Conservation (phyloP, 2,329 filamentous ascomycete species). For the Fusarium abutilonis region DNA sequence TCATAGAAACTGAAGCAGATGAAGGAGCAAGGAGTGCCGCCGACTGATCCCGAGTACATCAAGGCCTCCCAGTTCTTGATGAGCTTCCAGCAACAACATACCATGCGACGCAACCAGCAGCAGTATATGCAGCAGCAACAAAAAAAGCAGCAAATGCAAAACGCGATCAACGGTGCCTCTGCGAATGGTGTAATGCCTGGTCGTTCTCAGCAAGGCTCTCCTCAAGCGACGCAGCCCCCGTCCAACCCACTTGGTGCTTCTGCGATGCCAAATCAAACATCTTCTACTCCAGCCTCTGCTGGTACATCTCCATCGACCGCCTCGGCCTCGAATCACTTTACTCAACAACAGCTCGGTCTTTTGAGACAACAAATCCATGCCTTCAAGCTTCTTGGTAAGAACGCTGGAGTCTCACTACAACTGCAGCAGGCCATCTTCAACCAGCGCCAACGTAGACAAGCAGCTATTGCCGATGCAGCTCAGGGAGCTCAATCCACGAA, state of each 20-base stretch:
- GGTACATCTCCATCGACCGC: slow-evolving; percentile 46
- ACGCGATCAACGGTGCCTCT: slow-evolving; percentile 61
- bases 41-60: slow-evolving; percentile 86
- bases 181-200: slow-evolving; percentile 59
- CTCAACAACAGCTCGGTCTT: slow-evolving; percentile 79
- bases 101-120: slow-evolving; percentile 61
- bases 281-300: slow-evolving; percentile 48
- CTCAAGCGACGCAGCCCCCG: slow-evolving; percentile 47
- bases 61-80: slow-evolving; percentile 81
- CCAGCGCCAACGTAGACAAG: slow-evolving; percentile 71
- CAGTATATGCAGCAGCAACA: slow-evolving; percentile 54
- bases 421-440: slow-evolving; percentile 87
- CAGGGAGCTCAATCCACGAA: slow-evolving; percentile 50
- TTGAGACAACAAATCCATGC: slow-evolving; percentile 88
- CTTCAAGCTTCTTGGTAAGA: slow-evolving; percentile 90
- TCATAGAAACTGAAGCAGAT: slow-evolving; percentile 86
- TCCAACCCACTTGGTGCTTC: slow-evolving; percentile 52
- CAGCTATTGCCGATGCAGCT: slow-evolving; percentile 61
- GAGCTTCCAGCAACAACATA: slow-evolving; percentile 74
- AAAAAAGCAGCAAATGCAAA: slow-evolving; percentile 61
- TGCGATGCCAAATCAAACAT: slow-evolving; percentile 50
- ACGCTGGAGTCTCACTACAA: slow-evolving; percentile 78
- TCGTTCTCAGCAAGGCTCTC: slow-evolving; percentile 53
- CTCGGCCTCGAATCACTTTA: slow-evolving; percentile 69
- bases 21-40: slow-evolving; percentile 83